Base-by-base conservation (phyloP, 176 grass and related monocot genomes). In the Thinopyrum elongatum region DNA sequence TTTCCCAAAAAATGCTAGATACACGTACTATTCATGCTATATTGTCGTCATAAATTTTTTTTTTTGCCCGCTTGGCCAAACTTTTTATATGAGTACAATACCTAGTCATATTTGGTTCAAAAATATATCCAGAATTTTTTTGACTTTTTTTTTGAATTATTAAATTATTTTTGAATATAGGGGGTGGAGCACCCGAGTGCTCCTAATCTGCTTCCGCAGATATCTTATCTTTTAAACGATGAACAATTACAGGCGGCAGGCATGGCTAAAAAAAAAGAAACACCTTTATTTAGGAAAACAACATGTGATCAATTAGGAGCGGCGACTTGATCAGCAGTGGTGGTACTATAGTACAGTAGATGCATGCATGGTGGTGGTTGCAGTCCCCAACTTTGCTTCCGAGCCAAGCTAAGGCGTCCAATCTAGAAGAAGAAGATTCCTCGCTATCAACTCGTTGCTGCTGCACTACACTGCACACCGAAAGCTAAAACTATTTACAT, bases 311-410 rank as follows among this genome's bases (percentile, higher is more conserved):
- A 63, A 72, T 82, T 82, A 70, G 79, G 79, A 12, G 29, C 17
- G 6, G 28, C 65, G 14, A 63, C 27, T 84, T 88, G 27, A 82
- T 38, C 23, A 17, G 44, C 26, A 21, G 28, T 15, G 19, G 30
- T 15, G 11, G 30, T 0, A 27, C 35, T 60, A 65, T 5, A 19
- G 11, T 25, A 72, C 23, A 46, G 70, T 74, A 17, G 41, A 49
- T 74, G 71, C 71, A 74, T 74, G 71, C 39, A 49, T 75, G 63
- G 30, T 77, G 71, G 49, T 28, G 65, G 70, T 57, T 69, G 75
- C 75, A 57, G 28, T 80, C 47, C 67, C 47, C 22, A 16, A 88
- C 89, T 81, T 88, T 85, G 85, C 89, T 91, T 88, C 77, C 38
- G 25, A 88, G 31, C 38, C 86, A 91, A 88, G 82, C 82, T 33